phyloP scores from a whole-genome alignment of 345 rosid species.

The Arabidopsis suecica region DNA sequence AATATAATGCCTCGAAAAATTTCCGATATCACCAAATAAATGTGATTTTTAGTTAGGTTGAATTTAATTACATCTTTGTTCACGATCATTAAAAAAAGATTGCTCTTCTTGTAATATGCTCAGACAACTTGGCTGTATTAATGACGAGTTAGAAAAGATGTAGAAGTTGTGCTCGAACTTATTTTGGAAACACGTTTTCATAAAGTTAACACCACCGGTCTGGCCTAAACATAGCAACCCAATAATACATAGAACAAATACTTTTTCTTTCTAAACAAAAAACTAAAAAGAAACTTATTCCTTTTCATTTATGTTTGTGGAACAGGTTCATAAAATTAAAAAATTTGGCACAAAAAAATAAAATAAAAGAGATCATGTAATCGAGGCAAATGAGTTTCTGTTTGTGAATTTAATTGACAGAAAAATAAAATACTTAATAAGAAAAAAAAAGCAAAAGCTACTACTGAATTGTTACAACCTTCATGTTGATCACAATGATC shows the following conservation, averaged over 20 bases:
- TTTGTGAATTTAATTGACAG: not conserved
- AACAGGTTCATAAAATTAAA: not conserved
- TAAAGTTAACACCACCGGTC: slow-evolving; percentile 43
- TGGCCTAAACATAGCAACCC: slow-evolving; percentile 40
- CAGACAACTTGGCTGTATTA: slow-evolving; percentile 44
- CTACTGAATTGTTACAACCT: slow-evolving; percentile 21
- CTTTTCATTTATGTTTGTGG: slow-evolving; percentile 9
- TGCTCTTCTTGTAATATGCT: slow-evolving; percentile 41
- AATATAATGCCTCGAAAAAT: not conserved
- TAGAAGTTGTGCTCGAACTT: slow-evolving; percentile 32
- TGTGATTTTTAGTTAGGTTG: slow-evolving; percentile 1
- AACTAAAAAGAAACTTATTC: not conserved
- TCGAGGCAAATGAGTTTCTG: slow-evolving; percentile 4
- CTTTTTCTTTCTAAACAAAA: not conserved
- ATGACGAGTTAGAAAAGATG: slow-evolving; percentile 43
- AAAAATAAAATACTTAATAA: not conserved
- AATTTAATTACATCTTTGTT: not conserved
- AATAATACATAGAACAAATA: slow-evolving; percentile 24
- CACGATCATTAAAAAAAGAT: not conserved
- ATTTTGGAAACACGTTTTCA: slow-evolving; percentile 43
- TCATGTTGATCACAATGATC: slow-evolving; percentile 8
- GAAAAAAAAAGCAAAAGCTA: not conserved
- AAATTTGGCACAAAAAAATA: not conserved
- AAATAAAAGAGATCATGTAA: not conserved
- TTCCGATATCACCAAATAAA: not conserved